phyloP scores from a whole-genome alignment of 2,329 filamentous ascomycete species.

The Trichoderma sp. region DNA sequence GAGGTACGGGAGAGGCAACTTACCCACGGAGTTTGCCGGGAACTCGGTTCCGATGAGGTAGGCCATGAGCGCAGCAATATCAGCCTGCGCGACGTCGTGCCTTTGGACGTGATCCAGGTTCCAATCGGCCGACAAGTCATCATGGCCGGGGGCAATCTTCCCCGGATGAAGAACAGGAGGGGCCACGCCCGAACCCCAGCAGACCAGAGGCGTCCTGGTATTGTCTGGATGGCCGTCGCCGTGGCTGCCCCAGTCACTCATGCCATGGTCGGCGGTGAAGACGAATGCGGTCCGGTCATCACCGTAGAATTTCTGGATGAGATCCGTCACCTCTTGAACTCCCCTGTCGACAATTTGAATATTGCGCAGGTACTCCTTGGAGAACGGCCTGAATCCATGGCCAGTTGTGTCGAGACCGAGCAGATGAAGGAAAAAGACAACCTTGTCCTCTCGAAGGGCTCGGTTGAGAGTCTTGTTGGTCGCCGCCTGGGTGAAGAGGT shows the following conservation, averaged over 20 bases:
- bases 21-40: constrained; percentile 93
- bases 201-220: constrained; percentile 88
- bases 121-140: constrained; percentile 92
- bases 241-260: constrained; percentile 99
- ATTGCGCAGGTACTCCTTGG: constrained; percentile 91
- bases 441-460: constrained; percentile 76
- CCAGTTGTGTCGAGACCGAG: constrained; percentile 90
- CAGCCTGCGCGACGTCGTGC: constrained; percentile 91
- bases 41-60: constrained; percentile 87
- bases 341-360: constrained; percentile 92
- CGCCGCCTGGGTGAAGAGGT: constrained; percentile 78
- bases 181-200: constrained; percentile 90
- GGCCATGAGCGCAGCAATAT: constrained; percentile 93
- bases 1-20: constrained; percentile 83
- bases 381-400: constrained; percentile 85
- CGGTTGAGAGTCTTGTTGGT: constrained; percentile 74
- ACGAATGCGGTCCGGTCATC: constrained; percentile 89
- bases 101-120: constrained; percentile 75
- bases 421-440: constrained; percentile 94
- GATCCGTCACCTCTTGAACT: constrained; percentile 76
- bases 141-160: constrained; percentile 73
- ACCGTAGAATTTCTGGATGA: constrained; percentile 83
- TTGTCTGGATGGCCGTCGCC: constrained; percentile 98
- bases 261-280: constrained; percentile 97
- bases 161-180: constrained; percentile 63